phyloP scores from a whole-genome alignment of 2,329 filamentous ascomycete species.

The Monilinia polystroma region DNA sequence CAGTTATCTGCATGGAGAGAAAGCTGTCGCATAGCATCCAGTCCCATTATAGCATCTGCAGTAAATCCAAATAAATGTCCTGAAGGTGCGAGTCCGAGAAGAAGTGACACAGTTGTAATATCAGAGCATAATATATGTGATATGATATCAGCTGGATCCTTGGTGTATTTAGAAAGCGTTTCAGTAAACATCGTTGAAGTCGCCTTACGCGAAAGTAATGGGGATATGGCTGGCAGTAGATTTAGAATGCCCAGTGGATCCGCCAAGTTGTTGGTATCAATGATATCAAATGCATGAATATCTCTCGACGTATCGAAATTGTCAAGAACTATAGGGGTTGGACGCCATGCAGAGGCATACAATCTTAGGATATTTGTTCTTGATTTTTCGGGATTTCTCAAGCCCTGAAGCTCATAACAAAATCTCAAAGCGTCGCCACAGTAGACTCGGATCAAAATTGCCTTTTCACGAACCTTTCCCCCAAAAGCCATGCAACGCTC shows the following conservation, averaged over 20 bases:
- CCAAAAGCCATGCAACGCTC: conserved; percentile 21
- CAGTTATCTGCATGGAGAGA: background rate
- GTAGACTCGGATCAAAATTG: conserved; percentile 22
- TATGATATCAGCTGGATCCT: background rate
- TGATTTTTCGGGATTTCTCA: background rate
- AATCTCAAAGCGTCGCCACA: conserved; percentile 27
- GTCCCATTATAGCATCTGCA: background rate
- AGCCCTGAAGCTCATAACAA: conserved; percentile 25
- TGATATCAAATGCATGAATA: conserved; percentile 10
- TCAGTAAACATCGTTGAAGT: conserved; percentile 24
- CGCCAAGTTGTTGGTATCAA: conserved; percentile 27
- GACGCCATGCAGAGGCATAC: conserved; percentile 4
- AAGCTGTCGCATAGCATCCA: background rate
- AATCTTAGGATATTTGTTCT: background rate
- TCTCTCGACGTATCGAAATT: background rate
- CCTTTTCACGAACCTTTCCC: background rate
- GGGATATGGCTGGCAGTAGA: conserved; percentile 23
- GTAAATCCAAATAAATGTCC: conserved; percentile 3
- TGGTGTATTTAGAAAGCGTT: background rate
- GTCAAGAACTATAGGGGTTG: background rate
- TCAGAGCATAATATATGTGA: conserved; percentile 11
- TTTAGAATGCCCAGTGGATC: conserved; percentile 26
- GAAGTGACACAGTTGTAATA: conserved; percentile 24
- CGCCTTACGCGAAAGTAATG: conserved; percentile 20
- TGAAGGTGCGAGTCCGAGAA: conserved; percentile 21